Conservation (phyloP, 768 basidiomycete species). For the Chiua virens region DNA sequence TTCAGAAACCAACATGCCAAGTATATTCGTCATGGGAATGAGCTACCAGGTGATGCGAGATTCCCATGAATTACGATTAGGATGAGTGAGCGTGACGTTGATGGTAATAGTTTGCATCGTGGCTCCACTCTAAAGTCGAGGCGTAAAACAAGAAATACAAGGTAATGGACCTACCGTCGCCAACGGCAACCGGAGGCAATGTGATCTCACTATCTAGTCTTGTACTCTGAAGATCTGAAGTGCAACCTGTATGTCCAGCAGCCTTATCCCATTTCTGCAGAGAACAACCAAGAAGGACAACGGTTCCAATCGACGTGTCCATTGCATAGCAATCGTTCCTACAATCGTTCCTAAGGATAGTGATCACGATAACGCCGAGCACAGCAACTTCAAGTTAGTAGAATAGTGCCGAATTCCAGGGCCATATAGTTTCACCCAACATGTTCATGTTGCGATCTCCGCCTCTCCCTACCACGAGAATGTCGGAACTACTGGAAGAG, state of each 20-base stretch:
- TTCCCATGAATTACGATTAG: background rate
- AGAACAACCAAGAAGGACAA: no score
- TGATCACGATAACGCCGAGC: background rate
- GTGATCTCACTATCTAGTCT: background rate
- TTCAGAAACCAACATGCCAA: conserved; percentile 7
- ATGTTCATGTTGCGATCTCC: background rate
- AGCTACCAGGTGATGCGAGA: background rate
- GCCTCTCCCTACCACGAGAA: background rate
- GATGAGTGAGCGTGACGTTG: background rate
- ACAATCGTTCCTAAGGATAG: background rate
- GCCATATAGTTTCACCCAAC: no score
- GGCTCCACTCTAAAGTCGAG: background rate
- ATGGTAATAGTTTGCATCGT: conserved; percentile 11
- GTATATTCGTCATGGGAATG: background rate
- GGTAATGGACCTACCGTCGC: background rate
- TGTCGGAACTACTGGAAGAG: background rate
- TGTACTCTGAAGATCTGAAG: no score
- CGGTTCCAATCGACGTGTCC: background rate
- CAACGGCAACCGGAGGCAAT: conserved; percentile 5
- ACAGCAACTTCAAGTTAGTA: no score
- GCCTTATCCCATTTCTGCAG: background rate
- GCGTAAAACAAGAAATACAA: background rate
- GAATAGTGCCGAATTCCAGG: no score
- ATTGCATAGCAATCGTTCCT: background rate
- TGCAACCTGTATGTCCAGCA: background rate